A percentile compares a stretch with the other conserved stretches of the same genome.
Evolutionary conservation across 2,329 filamentous ascomycete genomes (phyloP).

Genomic region (Diaporthe ilicicola): DNA sequence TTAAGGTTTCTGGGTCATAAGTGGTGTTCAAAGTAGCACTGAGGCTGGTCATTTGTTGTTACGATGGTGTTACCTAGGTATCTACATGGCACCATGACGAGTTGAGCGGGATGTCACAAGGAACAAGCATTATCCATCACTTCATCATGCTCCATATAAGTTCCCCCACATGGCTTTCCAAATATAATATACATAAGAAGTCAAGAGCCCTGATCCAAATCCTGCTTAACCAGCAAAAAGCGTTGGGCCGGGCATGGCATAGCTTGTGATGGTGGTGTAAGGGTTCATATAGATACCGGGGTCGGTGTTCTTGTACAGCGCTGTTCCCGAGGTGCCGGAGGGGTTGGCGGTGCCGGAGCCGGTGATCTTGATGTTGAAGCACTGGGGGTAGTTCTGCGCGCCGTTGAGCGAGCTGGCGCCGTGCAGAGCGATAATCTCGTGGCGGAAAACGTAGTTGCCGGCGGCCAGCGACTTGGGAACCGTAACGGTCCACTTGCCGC

Average conservation of each 20-base stretch:
- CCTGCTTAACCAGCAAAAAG: slow-evolving; percentile 23
- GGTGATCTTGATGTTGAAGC: slow-evolving; percentile 54
- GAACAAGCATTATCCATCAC: not conserved
- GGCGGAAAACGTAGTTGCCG: slow-evolving; percentile 56
- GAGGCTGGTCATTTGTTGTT: not conserved
- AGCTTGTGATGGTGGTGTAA: slow-evolving; percentile 35
- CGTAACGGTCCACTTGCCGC: slow-evolving; percentile 54
- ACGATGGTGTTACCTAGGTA: not conserved
- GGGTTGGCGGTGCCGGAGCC: slow-evolving; percentile 45
- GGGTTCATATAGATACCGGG: slow-evolving; percentile 42
- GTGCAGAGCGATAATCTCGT: slow-evolving; percentile 60
- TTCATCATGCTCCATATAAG: not conserved
- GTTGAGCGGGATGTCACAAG: fast-evolving
- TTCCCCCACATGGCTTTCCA: too few relatives aligned
- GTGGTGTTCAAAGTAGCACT: too few relatives aligned
- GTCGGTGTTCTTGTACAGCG: slow-evolving; percentile 38
- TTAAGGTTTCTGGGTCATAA: fast-evolving
- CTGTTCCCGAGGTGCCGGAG: slow-evolving; percentile 39
- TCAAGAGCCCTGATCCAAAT: fast-evolving
- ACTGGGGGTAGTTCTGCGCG: slow-evolving; percentile 59
- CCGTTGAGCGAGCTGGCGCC: slow-evolving; percentile 49
- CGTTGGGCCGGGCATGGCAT: slow-evolving; percentile 41
- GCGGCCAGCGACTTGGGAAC: slow-evolving; percentile 46
- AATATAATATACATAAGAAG: not conserved
- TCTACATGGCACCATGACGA: not conserved